phyloP scores from a whole-genome alignment of 345 rosid genomes.

The Populus deltoides region DNA sequence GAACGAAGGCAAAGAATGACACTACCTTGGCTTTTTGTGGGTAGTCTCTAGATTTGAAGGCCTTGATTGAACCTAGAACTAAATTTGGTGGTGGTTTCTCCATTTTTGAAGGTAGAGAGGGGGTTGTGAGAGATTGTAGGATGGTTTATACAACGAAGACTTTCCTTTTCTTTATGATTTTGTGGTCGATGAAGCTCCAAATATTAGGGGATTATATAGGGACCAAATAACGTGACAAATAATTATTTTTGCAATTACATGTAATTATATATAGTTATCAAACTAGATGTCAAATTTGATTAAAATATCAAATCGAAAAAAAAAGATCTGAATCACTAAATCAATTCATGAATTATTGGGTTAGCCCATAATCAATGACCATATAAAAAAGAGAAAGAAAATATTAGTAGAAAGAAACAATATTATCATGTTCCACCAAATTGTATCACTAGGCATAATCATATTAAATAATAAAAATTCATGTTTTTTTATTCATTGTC shows the following conservation, averaged over 20 bases:
- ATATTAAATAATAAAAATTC: no score
- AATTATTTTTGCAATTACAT: background rate
- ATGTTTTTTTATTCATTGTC: no score
- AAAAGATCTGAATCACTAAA: no score
- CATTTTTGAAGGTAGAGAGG: slow-evolving; percentile 12
- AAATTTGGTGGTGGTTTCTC: slow-evolving; percentile 16
- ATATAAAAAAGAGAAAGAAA: no score
- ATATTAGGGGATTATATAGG: background rate
- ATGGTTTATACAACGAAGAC: background rate
- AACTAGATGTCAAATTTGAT: no score
- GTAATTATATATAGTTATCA: background rate
- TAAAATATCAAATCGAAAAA: no score
- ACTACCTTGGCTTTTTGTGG: slow-evolving; percentile 27
- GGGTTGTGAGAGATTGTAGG: slow-evolving; percentile 1
- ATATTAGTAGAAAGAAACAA: no score
- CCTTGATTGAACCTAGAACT: slow-evolving; percentile 11
- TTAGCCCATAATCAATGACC: no score
- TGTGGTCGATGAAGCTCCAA: slow-evolving; percentile 13
- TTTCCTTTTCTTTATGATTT: background rate
- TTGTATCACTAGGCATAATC: no score
- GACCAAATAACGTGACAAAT: slow-evolving; percentile 25
- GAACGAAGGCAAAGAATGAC: slow-evolving; percentile 35
- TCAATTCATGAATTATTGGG: no score
- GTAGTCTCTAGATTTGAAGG: slow-evolving; percentile 18
- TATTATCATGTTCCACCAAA: no score